Evolutionary conservation across 768 basidiomycete genomes (phyloP).

Genomic region (Auriscalpium microsporum): DNA sequence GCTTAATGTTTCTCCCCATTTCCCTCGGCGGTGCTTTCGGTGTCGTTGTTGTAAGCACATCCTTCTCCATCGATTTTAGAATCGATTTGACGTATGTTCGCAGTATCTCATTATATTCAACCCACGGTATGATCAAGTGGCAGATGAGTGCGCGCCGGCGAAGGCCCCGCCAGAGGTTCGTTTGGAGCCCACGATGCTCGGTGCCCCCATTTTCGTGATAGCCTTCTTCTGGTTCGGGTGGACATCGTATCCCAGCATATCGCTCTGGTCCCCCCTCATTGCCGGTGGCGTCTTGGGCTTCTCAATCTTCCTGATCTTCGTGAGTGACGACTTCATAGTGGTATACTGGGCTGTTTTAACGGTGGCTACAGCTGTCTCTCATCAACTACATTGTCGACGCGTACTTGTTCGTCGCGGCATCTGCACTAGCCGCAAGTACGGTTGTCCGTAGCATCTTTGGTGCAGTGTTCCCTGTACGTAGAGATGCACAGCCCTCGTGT

Average conservation of each 20-base stretch:
- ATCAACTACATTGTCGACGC: slow-evolving; percentile 58
- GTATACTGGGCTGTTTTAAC: neutral
- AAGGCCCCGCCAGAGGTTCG: slow-evolving; percentile 56
- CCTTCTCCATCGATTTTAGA: neutral
- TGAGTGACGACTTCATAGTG: slow-evolving; percentile 14
- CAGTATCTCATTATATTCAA: slow-evolving; percentile 48
- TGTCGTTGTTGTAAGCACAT: slow-evolving; percentile 10
- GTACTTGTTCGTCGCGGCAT: slow-evolving; percentile 46
- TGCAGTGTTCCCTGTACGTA: slow-evolving; percentile 18
- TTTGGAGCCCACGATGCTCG: slow-evolving; percentile 39
- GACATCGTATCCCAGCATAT: slow-evolving; percentile 47
- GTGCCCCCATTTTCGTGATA: slow-evolving; percentile 40
- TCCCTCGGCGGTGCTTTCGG: slow-evolving; percentile 19
- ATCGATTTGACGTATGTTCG: neutral
- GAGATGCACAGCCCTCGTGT: neutral
- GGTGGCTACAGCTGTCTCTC: slow-evolving; percentile 33
- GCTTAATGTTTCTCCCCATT: slow-evolving; percentile 24
- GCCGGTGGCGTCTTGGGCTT: slow-evolving; percentile 45
- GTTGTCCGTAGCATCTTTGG: slow-evolving; percentile 47
- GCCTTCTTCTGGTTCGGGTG: slow-evolving; percentile 68
- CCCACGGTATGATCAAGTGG: slow-evolving; percentile 38
- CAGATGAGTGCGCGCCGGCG: slow-evolving; percentile 34
- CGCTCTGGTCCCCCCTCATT: slow-evolving; percentile 45
- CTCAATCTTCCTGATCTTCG: slow-evolving; percentile 46
- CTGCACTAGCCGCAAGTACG: slow-evolving; percentile 46